A percentile compares a stretch with the other conserved stretches of the same genome.
Conservation (phyloP, 1,284 basidiomycete species). For the Mycena citricolor region DNA sequence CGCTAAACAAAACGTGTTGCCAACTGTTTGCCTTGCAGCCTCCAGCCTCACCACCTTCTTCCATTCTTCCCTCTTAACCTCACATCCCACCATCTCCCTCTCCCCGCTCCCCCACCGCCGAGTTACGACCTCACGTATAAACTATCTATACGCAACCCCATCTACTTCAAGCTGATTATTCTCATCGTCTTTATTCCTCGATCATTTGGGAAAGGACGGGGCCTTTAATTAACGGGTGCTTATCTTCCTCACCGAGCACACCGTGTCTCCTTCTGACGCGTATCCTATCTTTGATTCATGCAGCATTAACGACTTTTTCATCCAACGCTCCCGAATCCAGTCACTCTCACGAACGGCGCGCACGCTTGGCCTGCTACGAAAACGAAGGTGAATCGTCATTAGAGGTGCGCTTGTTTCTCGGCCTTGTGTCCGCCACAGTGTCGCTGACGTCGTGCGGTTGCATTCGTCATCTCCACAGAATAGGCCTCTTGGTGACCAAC, state of each 20-base stretch:
- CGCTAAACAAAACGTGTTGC: too few species aligned
- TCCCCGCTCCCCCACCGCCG: conserved; percentile 3
- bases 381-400: conserved; percentile 32
- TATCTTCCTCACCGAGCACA: not conserved
- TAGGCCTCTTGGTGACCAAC: conserved; percentile 46
- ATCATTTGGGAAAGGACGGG: conserved; percentile 16
- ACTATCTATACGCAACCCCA: conserved; percentile 23
- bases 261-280: conserved; percentile 27
- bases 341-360: conserved; percentile 38
- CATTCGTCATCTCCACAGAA: conserved; percentile 37
- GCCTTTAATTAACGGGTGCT: conserved; percentile 11
- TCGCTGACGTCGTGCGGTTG: conserved; percentile 29
- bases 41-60: too few species aligned
- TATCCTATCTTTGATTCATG: conserved; percentile 52
- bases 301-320: conserved; percentile 51
- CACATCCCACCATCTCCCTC: conserved; percentile 10
- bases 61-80: conserved; percentile 16
- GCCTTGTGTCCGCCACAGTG: conserved; percentile 31
- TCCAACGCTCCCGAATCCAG: conserved; percentile 33
- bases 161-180: conserved; percentile 24
- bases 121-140: conserved; percentile 9
- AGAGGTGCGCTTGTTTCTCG: conserved; percentile 40
- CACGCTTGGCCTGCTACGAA: conserved; percentile 40
- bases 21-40: too few species aligned
- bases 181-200: conserved; percentile 19